phyloP scores from a whole-genome alignment of 768 basidiomycete species.

The Leucocoprinus birnbaumii region DNA sequence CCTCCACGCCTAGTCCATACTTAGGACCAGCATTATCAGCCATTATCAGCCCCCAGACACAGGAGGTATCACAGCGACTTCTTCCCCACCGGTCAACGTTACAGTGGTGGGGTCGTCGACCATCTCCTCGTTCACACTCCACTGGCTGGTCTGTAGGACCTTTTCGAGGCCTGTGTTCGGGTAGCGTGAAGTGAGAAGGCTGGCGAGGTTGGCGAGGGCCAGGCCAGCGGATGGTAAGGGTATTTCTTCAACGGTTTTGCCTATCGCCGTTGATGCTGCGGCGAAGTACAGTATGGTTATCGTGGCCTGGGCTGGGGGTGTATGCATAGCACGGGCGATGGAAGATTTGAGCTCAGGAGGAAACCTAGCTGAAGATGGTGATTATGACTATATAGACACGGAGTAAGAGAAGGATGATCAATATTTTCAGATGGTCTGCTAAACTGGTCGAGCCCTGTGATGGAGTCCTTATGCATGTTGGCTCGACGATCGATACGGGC shows the following conservation, averaged over 20 bases:
- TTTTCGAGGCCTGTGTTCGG: slow-evolving; percentile 45
- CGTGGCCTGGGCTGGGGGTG: slow-evolving; percentile 14
- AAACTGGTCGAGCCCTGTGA: too few relatives aligned
- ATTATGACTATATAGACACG: not conserved
- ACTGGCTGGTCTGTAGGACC: slow-evolving; percentile 59
- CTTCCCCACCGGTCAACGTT: slow-evolving; percentile 64
- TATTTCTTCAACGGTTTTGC: slow-evolving; percentile 51
- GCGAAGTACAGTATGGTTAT: slow-evolving; percentile 57
- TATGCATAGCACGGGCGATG: slow-evolving; percentile 22
- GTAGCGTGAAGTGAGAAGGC: slow-evolving; percentile 52
- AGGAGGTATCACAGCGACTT: slow-evolving; percentile 77
- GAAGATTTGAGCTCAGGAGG: too few relatives aligned
- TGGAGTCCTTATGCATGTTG: too few relatives aligned
- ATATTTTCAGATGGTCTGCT: too few relatives aligned
- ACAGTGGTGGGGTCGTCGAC: slow-evolving; percentile 52
- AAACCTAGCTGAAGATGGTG: not conserved
- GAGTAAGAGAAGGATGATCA: too few relatives aligned
- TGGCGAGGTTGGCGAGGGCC: slow-evolving; percentile 47
- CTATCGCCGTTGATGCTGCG: slow-evolving; percentile 69
- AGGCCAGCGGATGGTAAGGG: slow-evolving; percentile 43
- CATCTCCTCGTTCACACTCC: slow-evolving; percentile 85
- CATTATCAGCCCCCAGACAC: slow-evolving; percentile 68
- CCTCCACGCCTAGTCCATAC: not conserved
- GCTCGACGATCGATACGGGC: too few relatives aligned
- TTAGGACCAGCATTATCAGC: not conserved